phyloP scores from a whole-genome alignment of 805 yeast genomes.

The Candida coleopterorum region DNA sequence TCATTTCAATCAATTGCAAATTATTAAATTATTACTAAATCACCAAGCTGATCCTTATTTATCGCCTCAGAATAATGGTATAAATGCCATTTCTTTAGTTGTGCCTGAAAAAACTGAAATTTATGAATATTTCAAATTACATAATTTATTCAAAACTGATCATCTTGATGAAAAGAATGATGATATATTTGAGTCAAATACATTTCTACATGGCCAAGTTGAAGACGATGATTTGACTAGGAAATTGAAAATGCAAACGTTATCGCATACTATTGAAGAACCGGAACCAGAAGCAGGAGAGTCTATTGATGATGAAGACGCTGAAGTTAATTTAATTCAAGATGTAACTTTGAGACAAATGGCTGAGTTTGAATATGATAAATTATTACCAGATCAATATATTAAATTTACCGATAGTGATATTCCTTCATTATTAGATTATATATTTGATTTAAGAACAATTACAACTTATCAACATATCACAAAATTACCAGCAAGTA shows the following conservation, averaged over 20 bases:
- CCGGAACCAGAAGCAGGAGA: conserved; percentile 11
- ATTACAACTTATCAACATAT: conserved; percentile 36
- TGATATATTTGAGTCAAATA: conserved; percentile 3
- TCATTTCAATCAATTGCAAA: conserved; percentile 49
- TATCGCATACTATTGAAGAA: conserved; percentile 16
- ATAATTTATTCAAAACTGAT: conserved; percentile 28
- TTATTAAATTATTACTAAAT: conserved; percentile 54
- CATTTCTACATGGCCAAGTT: conserved; percentile 21
- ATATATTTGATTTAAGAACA: conserved; percentile 41
- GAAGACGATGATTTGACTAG: conserved; percentile 31
- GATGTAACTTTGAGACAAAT: conserved; percentile 25
- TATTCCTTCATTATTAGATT: conserved; percentile 46
- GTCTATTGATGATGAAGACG: conserved; percentile 14
- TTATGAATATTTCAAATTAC: conserved; percentile 54
- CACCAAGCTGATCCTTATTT: conserved; percentile 61
- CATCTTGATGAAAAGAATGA: conserved; percentile 14
- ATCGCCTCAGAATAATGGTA: conserved; percentile 24
- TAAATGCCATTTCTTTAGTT: conserved; percentile 55
- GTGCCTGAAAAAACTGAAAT: conserved; percentile 49
- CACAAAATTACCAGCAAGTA: conserved; percentile 61
- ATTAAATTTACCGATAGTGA: conserved; percentile 57
- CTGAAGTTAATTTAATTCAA: conserved; percentile 25
- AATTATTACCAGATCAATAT: conserved; percentile 52
- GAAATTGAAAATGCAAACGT: conserved; percentile 29
- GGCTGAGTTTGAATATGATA: conserved; percentile 52